Evolutionary conservation across 345 rosid species (phyloP).

Genomic region (Sonneratia caseolaris): DNA sequence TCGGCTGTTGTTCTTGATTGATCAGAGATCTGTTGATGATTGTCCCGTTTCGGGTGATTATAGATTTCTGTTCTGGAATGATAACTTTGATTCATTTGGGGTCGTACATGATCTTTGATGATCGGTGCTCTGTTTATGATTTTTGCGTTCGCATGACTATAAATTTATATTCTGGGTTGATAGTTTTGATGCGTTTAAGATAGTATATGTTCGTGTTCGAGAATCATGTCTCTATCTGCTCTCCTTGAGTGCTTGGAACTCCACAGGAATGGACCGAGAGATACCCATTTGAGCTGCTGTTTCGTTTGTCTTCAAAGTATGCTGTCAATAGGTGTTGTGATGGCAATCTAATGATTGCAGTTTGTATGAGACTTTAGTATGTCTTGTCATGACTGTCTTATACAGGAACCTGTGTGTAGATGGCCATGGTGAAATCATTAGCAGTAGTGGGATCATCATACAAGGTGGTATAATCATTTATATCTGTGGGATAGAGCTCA

Average conservation of each 20-base stretch:
- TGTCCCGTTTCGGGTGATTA: not conserved
- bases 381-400: not conserved
- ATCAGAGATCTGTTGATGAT: not conserved
- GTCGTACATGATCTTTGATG: not conserved
- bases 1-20: not conserved
- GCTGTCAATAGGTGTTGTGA: not conserved
- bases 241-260: not conserved
- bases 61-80: not conserved
- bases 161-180: too few relatives aligned
- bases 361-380: not conserved
- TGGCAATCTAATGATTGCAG: not conserved
- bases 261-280: not conserved
- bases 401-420: not conserved
- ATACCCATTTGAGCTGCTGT: not conserved
- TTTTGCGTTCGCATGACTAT: too few relatives aligned
- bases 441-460: not conserved
- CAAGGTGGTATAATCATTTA: not conserved
- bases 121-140: not conserved
- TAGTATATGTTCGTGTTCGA: too few relatives aligned
- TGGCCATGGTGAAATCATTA: not conserved
- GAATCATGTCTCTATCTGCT: not conserved
- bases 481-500: not conserved
- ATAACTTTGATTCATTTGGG: not conserved
- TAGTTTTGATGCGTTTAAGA: too few relatives aligned
- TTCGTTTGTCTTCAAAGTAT: not conserved